phyloP scores from a whole-genome alignment of 495 filamentous ascomycete species.

The Cercophora samala region DNA sequence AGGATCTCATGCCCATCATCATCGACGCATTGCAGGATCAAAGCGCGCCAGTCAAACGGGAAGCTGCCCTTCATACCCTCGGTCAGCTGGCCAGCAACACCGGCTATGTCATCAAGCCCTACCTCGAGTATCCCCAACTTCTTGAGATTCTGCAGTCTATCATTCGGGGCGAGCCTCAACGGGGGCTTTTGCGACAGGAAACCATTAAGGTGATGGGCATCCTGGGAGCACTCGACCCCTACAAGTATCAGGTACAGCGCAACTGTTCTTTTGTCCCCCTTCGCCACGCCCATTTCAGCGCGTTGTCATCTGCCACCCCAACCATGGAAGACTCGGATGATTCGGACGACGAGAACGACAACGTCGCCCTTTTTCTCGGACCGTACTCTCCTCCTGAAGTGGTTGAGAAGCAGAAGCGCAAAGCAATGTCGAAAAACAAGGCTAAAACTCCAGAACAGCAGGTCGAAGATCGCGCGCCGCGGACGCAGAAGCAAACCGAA shows the following conservation, averaged over 20 bases:
- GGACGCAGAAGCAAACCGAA: constrained; percentile 59
- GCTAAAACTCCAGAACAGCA: constrained; percentile 40
- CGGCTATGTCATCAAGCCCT: constrained; percentile 96
- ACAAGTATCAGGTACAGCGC: constrained; percentile 75
- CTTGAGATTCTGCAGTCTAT: constrained; percentile 90
- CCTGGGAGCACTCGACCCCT: constrained; percentile 91
- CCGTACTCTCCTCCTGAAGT: neutral
- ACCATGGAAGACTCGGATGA: constrained; percentile 18
- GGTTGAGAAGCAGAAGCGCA: constrained; percentile 34
- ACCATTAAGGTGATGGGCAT: constrained; percentile 96
- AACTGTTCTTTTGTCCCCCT: constrained; percentile 16
- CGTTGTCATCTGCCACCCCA: constrained; percentile 16
- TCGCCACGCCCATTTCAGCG: constrained; percentile 12
- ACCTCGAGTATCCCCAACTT: constrained; percentile 88
- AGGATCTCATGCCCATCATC: constrained; percentile 89
- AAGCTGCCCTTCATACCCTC: constrained; percentile 84
- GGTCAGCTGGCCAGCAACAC: constrained; percentile 91
- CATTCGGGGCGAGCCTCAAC: constrained; percentile 81
- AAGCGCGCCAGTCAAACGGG: constrained; percentile 79
- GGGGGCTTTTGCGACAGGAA: constrained; percentile 77
- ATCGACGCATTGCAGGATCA: constrained; percentile 90
- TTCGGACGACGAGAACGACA: constrained; percentile 10
- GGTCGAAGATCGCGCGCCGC: constrained; percentile 60
- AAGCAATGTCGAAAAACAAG: constrained; percentile 46
- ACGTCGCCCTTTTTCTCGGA: neutral